These are phyloP conservation scores for Penstemon davidsonii DNA, from an alignment of 257 asterid species.

Conservation along the genomic window DNA sequence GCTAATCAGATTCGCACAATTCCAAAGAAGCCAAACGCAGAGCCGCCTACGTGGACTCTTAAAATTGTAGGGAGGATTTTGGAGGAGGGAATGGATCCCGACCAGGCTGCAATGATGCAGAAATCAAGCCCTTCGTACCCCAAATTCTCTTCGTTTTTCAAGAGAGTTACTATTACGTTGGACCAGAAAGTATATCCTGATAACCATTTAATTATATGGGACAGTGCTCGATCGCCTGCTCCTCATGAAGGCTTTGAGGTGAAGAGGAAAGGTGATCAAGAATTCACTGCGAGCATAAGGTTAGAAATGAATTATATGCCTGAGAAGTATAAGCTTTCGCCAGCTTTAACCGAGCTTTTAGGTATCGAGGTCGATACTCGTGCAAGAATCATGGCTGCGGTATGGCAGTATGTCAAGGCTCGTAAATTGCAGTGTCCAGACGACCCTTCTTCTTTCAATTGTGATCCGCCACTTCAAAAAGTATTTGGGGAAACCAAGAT, in stretches of 20 bases:
- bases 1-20: constrained; percentile 78
- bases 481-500: constrained; percentile 75
- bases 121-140: constrained; percentile 72
- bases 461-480: constrained; percentile 88
- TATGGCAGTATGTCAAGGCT: constrained; percentile 96
- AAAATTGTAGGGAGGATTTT: constrained; percentile 88
- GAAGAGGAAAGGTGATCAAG: constrained; percentile 93
- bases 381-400: constrained; percentile 81
- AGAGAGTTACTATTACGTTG: constrained; percentile 82
- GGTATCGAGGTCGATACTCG: constrained; percentile 96
- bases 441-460: constrained; percentile 81
- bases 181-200: constrained; percentile 91
- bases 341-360: constrained; percentile 73
- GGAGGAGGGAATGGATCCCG: constrained; percentile 93
- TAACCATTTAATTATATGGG: constrained; percentile 91
- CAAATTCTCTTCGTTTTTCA: constrained; percentile 83
- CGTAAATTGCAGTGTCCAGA: constrained; percentile 83
- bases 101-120: constrained; percentile 81
- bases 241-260: constrained; percentile 99
- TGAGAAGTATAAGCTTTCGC: constrained; percentile 81
- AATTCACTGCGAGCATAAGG: constrained; percentile 73
- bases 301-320: constrained; percentile 90
- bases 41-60: constrained; percentile 95
- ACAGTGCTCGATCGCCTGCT: constrained; percentile 76
- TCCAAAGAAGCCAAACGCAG: constrained; percentile 85